phyloP scores from a whole-genome alignment of 371 early-diverging fungal genomes.

The Parasitella parasitica region DNA sequence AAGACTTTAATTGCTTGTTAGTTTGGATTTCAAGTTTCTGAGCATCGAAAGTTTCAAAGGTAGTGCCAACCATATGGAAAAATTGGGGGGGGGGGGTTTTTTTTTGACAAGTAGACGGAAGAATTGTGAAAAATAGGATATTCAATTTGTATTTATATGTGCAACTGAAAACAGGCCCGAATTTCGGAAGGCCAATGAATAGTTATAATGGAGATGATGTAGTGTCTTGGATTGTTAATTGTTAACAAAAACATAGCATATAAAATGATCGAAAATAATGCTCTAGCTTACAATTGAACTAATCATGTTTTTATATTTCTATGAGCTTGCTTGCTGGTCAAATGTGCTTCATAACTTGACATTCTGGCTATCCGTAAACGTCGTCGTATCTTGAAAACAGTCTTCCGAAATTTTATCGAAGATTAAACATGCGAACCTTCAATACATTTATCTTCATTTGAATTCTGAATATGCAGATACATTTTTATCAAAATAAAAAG shows the following conservation, averaged over 20 bases:
- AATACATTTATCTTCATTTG: neutral
- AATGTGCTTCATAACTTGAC: neutral
- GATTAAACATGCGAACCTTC: neutral
- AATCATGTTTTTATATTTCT: no score
- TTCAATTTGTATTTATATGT: neutral
- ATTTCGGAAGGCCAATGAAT: neutral
- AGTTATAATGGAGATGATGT: neutral
- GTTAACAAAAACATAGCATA: no score
- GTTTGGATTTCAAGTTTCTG: constrained; percentile 2
- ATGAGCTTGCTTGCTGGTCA: no score
- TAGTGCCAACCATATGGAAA: neutral
- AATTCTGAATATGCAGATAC: no score
- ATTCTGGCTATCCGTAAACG: neutral
- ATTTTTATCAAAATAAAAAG: no score
- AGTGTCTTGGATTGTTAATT: no score
- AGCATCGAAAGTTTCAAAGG: constrained; percentile 1
- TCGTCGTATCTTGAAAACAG: neutral
- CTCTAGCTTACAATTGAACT: no score
- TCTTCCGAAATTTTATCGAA: neutral
- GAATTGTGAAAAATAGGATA: neutral
- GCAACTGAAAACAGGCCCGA: neutral
- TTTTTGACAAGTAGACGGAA: neutral
- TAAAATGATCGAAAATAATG: no score
- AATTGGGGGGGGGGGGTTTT: no score
- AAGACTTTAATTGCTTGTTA: constrained; percentile 14